Evolutionary conservation across 306 rosid genomes (phyloP), one percentile per base, ranked within the genome.

Genomic region (Rosa chinensis): DNA sequence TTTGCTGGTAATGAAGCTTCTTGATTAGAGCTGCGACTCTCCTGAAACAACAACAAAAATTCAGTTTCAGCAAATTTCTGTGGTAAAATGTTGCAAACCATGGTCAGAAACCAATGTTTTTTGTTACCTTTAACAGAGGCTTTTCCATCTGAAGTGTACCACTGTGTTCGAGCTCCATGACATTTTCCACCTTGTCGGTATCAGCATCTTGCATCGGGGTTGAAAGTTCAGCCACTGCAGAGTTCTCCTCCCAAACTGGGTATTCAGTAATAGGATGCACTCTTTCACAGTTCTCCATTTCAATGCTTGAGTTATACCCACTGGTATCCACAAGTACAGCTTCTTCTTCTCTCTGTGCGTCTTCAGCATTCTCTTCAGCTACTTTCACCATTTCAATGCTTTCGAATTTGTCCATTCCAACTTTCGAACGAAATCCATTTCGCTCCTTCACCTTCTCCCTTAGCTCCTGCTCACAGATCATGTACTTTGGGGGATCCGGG

Each of bases 41-140:
- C 86, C 87, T 82, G 82, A 71, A 83, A 78, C 53, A 77, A 70
- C 11, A 40, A 82, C 1, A 11, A 18, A 17, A 44, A 10, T 20
- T 23, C 10, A 37, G 44, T 18, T 21, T 70, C 3, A 62, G 78
- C 80, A 23, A 23, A 82, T 12, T 58, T 5, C 11, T 4, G 5
- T 77, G 40, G 20, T 39, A 39, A 4, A 3, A 39, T 17, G 14
- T 3, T 3, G 28, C 8, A 39, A 43, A 58, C 42, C 25, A 66
- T 5, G 42, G 69, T 25, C 42, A 8, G 1, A 1, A 45, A 53
- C 13, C 56, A 53, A 43, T 49, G 50, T 49, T 70, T 10, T 52
- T 20, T 5, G 59, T 63, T 74, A 88, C 94, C 97, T 90, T 89
- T 52, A 80, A 10, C 56, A 35, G 45, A 32, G 88, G 89, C 81